Base-by-base conservation (phyloP, 2,329 filamentous ascomycete species). In the Cytospora paraplurivora region DNA sequence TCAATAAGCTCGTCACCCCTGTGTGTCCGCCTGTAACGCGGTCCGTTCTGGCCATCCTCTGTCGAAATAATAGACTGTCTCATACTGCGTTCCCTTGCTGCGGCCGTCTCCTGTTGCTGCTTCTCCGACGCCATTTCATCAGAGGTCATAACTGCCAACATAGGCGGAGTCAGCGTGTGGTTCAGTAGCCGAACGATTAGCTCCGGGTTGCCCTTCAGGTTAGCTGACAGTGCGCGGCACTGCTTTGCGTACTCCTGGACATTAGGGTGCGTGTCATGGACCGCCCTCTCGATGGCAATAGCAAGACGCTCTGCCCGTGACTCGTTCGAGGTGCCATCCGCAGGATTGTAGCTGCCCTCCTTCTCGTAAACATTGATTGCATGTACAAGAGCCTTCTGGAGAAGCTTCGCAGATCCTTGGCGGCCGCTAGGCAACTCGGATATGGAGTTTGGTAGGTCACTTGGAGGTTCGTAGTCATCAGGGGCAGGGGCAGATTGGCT, bases 71-170 rank as follows among this genome's bases (percentile, higher is more conserved):
- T 93, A 53, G 94, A 91, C 74, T 94, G 91, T 71, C 93, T 91
- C 72, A 95, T 91, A 0, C 88, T 87, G 66, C 87, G 85, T 57
- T 91, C 90, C 74, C 90, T 90, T 82, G 94, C 88, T 69, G 88
- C 86, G 17, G 90, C 90, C 32, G 86, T 89, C 73, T 92, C 85
- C 34, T 84, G 84, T 74, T 97, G 92, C 72, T 93, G 83, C 74
- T 98, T 93, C 68, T 96, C 91, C 62, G 91, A 96, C 1, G 93
- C 93, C 82, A 99, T 91, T 72, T 97, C 92, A 72, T 95, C 91
- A 1, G 90, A 86, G 15, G 87, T 88, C 95, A 99, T 97, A 59
- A 85, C 85, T n/a, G 92, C 91, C 53, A 99, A 82, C 62, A 87
- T 86, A n/a, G 88, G 81, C 0, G 94, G 87, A 7, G 88, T 86